A percentile compares a stretch with the other conserved stretches of the same genome.
phyloP scores from a whole-genome alignment of 202 grass and related monocot genomes.

The Saccharum hybrid region DNA sequence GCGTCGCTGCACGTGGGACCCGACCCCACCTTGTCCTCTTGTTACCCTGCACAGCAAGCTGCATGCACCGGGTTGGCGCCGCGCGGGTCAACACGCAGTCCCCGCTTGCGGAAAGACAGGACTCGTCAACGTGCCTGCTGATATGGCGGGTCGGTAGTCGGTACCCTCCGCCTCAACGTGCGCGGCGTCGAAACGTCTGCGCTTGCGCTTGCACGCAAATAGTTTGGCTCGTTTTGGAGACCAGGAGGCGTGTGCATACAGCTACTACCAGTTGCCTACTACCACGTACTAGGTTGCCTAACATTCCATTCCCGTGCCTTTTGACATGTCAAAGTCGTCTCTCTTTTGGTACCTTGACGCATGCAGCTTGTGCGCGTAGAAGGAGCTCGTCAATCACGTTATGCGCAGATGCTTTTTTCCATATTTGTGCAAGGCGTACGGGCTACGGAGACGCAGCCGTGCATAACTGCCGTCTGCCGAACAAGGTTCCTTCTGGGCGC shows the following conservation, averaged over 20 bases:
- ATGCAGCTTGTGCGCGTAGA: not conserved
- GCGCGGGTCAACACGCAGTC: no score
- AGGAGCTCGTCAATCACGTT: not conserved
- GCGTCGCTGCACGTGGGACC: no score
- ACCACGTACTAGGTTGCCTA: not conserved
- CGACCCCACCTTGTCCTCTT: no score
- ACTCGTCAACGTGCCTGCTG: no score
- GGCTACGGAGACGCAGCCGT: not conserved
- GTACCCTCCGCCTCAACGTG: no score
- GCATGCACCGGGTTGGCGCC: no score
- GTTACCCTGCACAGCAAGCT: no score
- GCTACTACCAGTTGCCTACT: not conserved
- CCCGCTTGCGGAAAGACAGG: no score
- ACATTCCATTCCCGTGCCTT: not conserved
- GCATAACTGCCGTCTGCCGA: not conserved
- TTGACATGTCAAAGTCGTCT: not conserved
- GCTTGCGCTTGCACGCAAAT: slow-evolving; percentile 2
- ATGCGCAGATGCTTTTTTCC: not conserved
- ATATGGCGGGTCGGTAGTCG: no score
- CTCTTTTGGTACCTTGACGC: not conserved
- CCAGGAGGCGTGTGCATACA: not conserved
- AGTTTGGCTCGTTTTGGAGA: not conserved
- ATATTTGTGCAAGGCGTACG: not conserved
- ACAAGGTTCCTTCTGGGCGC: not conserved
- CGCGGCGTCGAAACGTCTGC: not conserved